Conservation (phyloP, 768 basidiomycete species). For the Boletus sensibilis region DNA sequence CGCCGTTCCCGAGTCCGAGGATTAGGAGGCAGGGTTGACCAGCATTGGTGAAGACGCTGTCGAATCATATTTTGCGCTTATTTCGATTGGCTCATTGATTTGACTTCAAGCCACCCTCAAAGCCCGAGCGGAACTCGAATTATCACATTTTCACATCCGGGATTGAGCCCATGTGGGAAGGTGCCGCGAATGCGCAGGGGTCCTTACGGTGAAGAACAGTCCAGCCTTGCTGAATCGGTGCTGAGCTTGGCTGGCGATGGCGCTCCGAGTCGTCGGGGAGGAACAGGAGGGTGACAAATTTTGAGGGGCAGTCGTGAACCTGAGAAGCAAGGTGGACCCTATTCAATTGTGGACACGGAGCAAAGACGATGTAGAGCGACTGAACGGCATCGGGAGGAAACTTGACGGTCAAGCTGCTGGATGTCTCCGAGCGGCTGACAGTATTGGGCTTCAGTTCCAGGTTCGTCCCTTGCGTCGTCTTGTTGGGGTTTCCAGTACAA, state of each 20-base stretch:
- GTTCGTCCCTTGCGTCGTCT: conserved; percentile 38
- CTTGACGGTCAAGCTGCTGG: conserved; percentile 70
- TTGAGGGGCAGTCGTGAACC: conserved; percentile 83
- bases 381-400: conserved; percentile 83
- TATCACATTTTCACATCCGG: conserved; percentile 94
- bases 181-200: conserved; percentile 88
- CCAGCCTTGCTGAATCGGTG: conserved; percentile 77
- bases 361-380: conserved; percentile 80
- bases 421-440: conserved; percentile 80
- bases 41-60: conserved; percentile 88
- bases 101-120: conserved; percentile 89
- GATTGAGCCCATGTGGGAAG: conserved; percentile 98
- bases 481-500: conserved; percentile 55
- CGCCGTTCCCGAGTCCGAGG: conserved; percentile 59
- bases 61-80: conserved; percentile 86
- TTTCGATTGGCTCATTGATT: conserved; percentile 81
- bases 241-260: conserved; percentile 91
- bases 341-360: conserved; percentile 90
- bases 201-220: conserved; percentile 87
- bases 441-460: conserved; percentile 89
- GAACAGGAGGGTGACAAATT: conserved; percentile 61
- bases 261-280: conserved; percentile 69
- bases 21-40: conserved; percentile 84
- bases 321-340: conserved; percentile 83
- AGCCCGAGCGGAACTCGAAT: conserved; percentile 86